Base-by-base conservation (phyloP, 148 eudicot genomes). In the Fagopyrum esculentum region DNA sequence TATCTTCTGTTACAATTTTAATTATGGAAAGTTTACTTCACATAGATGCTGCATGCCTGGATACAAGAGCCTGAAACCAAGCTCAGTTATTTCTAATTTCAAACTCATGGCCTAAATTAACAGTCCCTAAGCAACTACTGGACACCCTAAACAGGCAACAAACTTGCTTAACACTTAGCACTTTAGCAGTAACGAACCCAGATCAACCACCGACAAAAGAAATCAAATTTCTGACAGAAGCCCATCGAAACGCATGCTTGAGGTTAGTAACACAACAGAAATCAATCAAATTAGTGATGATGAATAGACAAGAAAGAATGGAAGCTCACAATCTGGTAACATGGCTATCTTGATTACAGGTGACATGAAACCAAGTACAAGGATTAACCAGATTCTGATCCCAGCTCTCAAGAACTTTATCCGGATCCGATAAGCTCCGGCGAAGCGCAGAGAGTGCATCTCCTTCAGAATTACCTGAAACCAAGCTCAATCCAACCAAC, bases 321-420 rank as follows among this genome's bases (percentile, higher is more conserved):
- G 46, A 22, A 6, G 45, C 81, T 49, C 89, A 93, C 98, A 93
- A 68, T 78, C 97, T 82, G 26, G 91, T 91, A 73, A 93, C 98
- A 57, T 71, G 88, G 63, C 82, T 84, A 44, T 86, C 85, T 47
- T 80, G 77, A 78, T 91, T 85, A 80, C 98, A 93, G 40, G 93
- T 91, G 84, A 93, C 80, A 76, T 89, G 97, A 77, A 91, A 91
- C 95, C 92, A 93, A 47, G 98, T 93, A 74, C 98, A 93, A 9
- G 98, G 96, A 75, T 83, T 83, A 50, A 93, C 97, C 19, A 93
- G 91, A 76, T 86, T 91, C 45, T 85, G 86, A 84, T 93, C 93
- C 98, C 98, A 93, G 81, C 94, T 93, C 69, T 80, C 78, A 16
- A 93, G 85, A 11, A 84, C 92, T 68, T 89, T 81, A 80, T 89